Base-by-base conservation (phyloP, 495 filamentous ascomycete species). In the Xanthoparmelia taractica region DNA sequence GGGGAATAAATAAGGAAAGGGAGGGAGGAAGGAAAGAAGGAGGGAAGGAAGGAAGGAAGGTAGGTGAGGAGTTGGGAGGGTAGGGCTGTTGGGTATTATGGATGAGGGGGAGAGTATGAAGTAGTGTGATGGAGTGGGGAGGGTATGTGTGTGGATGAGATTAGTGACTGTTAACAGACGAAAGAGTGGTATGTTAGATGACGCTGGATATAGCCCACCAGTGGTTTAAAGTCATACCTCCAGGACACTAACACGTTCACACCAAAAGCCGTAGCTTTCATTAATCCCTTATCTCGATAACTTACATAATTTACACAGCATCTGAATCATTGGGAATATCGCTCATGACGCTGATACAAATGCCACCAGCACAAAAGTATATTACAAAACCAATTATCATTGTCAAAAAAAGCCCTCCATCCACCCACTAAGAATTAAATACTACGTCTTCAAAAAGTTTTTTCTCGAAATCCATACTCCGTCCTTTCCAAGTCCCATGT, bases 391-490 rank as follows among this genome's bases (percentile, higher is more conserved):
- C 11, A 20, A 12, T 27, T 54, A 54, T 54, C 50, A 1, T 33
- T 33, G 29, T 33, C 29, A 7, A 54, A 33, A 6, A 13, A n/a
- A n/a, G n/a, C n/a, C n/a, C n/a, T n/a, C n/a, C n/a, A 5, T 54
- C 50, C 50, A 8, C 15, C 50, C 27, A 3, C 43, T 1, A 54
- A 34, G 17, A 54, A 54, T 54, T 5, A n/a, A 50, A 27, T 29
- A 20, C 7, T 33, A 71, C 17, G 64, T 67, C 65, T 64, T 65
- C 45, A 65, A 17, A 40, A 69, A 71, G 57, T 71, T 71, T 62
- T 69, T 68, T 50, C 67, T 45, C 29, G 58, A 63, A 33, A 71
- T 71, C 69, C 69, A 71, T 52, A 67, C 65, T 4, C 69, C 69
- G 57, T 71, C 69, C 40, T 63, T 68, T 27, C 69, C 69, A 34